A percentile compares a stretch with the other conserved stretches of the same genome.
These are phyloP conservation scores for Scenedesmus sp. DNA, from an alignment of 163 green algal genomes.

Conservation along the genomic window DNA sequence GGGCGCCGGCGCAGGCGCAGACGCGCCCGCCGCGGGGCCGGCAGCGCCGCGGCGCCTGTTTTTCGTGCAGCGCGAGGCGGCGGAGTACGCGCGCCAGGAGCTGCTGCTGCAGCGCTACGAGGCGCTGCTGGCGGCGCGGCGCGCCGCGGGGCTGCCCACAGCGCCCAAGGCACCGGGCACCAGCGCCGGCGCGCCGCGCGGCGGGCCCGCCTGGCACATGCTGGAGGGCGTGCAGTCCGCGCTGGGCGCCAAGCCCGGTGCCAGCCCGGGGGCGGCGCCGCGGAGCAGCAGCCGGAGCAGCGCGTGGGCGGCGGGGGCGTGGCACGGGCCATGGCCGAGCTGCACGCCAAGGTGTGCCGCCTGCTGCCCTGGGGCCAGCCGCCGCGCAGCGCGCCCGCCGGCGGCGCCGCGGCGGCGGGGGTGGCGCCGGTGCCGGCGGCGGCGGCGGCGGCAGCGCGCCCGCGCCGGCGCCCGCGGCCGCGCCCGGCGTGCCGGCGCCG, in stretches of 20 bases:
- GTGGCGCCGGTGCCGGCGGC: background rate
- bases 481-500: background rate
- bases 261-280: too few relatives aligned
- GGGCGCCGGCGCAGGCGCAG: background rate
- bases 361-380: background rate
- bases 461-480: too few relatives aligned
- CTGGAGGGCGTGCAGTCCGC: background rate
- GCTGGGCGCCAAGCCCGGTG: background rate
- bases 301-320: background rate
- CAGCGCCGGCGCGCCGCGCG: constrained; percentile 11
- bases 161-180: background rate
- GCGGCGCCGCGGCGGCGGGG: background rate
- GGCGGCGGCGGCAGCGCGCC: constrained; percentile 5
- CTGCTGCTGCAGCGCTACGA: constrained; percentile 38
- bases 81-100: constrained; percentile 36
- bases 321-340: background rate
- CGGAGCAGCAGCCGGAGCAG: constrained; percentile 6
- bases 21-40: background rate
- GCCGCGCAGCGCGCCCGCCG: too few relatives aligned
- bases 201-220: background rate
- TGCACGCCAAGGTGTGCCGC: constrained; percentile 4
- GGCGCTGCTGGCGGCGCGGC: constrained; percentile 16
- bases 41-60: constrained; percentile 20
- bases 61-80: constrained; percentile 23
- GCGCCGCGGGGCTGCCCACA: constrained; percentile 18